A percentile compares a stretch with the other conserved stretches of the same genome.
Evolutionary conservation across 2,329 filamentous ascomycete genomes (phyloP).

Genomic region (Akanthomyces dipterigenus): DNA sequence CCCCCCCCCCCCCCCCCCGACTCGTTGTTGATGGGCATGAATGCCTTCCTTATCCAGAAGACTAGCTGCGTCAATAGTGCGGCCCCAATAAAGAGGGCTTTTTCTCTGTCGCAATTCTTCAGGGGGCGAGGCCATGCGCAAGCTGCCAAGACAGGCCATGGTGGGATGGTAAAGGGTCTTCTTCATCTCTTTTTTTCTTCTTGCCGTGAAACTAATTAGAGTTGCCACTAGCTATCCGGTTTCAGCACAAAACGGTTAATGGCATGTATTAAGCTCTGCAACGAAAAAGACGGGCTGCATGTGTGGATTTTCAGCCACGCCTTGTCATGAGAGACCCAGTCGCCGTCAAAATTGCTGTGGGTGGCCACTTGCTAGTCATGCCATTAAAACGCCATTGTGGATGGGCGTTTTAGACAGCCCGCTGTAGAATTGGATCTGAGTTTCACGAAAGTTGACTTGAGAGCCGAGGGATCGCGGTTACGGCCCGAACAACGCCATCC

Average conservation of each 20-base stretch:
- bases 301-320: too few relatives aligned
- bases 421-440: background rate
- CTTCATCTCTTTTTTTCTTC: too few relatives aligned
- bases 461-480: background rate
- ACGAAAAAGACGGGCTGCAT: too few relatives aligned
- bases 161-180: too few relatives aligned
- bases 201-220: too few relatives aligned
- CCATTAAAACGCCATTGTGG: conserved; percentile 1
- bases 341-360: too few relatives aligned
- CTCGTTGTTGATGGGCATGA: background rate
- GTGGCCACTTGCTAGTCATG: background rate
- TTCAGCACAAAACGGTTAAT: too few relatives aligned
- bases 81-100: background rate
- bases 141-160: too few relatives aligned
- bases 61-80: background rate
- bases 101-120: background rate
- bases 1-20: too few relatives aligned
- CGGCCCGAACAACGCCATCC: conserved; percentile 2
- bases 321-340: too few relatives aligned
- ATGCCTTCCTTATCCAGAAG: background rate
- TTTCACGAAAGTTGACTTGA: background rate
- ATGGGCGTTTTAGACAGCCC: background rate
- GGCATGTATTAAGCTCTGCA: too few relatives aligned
- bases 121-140: background rate
- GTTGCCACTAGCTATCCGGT: too few relatives aligned